These are phyloP conservation scores for Solidago caesia DNA, from an alignment of 129 eudicot species.

Conservation along the genomic window DNA sequence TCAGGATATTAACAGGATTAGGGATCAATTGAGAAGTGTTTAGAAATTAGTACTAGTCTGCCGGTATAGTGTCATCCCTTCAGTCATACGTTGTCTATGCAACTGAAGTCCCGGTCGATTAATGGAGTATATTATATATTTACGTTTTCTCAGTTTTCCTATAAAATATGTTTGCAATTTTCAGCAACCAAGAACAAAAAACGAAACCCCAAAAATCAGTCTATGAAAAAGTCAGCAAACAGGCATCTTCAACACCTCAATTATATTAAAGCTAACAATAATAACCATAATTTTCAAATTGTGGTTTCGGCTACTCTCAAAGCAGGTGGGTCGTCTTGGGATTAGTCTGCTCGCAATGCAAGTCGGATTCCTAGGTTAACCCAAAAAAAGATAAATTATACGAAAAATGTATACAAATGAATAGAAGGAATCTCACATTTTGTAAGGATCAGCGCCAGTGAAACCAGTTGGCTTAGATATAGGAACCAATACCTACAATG, in stretches of 20 bases:
- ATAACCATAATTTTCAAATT: too few relatives aligned
- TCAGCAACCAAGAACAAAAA: background rate
- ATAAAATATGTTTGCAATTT: background rate
- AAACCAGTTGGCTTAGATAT: conserved; percentile 83
- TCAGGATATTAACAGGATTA: background rate
- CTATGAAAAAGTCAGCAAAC: too few relatives aligned
- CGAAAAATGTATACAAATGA: background rate
- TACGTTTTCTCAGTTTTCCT: background rate
- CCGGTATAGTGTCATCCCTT: too few relatives aligned
- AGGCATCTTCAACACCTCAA: too few relatives aligned
- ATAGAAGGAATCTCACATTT: conserved; percentile 53
- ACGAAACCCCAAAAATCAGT: background rate
- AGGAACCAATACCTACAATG: conserved; percentile 71
- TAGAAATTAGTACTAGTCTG: too few relatives aligned
- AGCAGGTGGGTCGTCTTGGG: too few relatives aligned
- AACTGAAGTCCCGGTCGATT: background rate
- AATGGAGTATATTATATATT: too few relatives aligned
- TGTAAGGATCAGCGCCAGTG: conserved; percentile 97
- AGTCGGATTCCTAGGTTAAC: background rate
- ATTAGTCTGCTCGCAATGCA: background rate
- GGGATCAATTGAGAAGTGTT: background rate
- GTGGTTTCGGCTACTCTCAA: too few relatives aligned
- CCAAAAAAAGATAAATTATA: too few relatives aligned
- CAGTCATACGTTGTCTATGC: background rate
- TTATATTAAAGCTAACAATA: too few relatives aligned